Evolutionary conservation across 139 green algal genomes (phyloP).

Genomic region (Pleodorina starrii): DNA sequence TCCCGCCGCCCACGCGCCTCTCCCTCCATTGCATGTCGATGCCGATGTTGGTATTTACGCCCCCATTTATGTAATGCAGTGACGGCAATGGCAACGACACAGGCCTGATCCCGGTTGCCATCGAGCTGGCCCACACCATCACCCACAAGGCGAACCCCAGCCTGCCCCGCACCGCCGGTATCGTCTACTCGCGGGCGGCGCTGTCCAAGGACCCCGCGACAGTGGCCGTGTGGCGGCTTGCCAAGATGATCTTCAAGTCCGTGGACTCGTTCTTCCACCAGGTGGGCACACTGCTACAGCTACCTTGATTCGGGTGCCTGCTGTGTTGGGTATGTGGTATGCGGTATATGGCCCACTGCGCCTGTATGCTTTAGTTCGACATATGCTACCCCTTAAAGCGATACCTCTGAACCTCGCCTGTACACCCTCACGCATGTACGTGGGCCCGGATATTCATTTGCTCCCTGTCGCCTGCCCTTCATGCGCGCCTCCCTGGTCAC

Average conservation of each 20-base stretch:
- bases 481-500: too few species aligned
- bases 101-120: constrained; percentile 57
- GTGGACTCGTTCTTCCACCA: constrained; percentile 51
- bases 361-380: too few species aligned
- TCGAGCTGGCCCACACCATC: constrained; percentile 56
- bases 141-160: constrained; percentile 9
- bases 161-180: not conserved
- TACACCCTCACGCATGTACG: too few species aligned
- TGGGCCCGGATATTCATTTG: not conserved
- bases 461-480: too few species aligned
- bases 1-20: too few species aligned
- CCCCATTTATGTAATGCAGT: not conserved
- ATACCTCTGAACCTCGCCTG: too few species aligned
- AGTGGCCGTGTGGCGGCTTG: constrained; percentile 41
- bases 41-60: too few species aligned
- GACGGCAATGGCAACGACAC: constrained; percentile 14
- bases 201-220: not conserved
- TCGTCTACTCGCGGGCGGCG: not conserved
- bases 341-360: not conserved
- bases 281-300: too few species aligned
- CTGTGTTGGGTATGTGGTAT: not conserved
- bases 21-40: too few species aligned
- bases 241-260: constrained; percentile 6
- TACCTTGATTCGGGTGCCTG: not conserved
- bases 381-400: too few species aligned